These are phyloP conservation scores for Hypsizygus ulmarius DNA, from an alignment of 1,284 basidiomycete species.

Conservation along the genomic window DNA sequence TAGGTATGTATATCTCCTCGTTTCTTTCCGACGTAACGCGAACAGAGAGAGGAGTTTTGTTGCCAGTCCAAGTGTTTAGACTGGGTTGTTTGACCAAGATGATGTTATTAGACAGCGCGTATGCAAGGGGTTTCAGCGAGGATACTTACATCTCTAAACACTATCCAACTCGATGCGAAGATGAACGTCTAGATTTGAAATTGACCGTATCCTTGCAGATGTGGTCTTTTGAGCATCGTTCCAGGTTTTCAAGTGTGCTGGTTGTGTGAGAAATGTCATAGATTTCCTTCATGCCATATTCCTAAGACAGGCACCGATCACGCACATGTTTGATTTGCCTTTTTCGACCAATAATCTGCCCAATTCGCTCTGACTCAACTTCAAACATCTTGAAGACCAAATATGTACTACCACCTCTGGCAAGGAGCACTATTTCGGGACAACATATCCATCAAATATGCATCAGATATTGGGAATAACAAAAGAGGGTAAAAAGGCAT, in stretches of 20 bases:
- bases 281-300: background rate
- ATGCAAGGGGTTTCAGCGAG: background rate
- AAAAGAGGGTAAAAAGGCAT: too few relatives aligned
- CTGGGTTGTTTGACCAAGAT: background rate
- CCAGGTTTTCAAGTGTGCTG: background rate
- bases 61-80: background rate
- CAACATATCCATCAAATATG: too few relatives aligned
- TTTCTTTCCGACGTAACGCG: background rate
- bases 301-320: conserved; percentile 8
- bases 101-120: conserved; percentile 1
- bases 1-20: background rate
- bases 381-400: too few relatives aligned
- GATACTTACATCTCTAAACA: background rate
- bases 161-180: background rate
- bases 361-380: background rate
- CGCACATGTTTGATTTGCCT: background rate
- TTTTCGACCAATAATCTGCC: background rate
- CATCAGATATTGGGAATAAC: too few relatives aligned
- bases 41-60: background rate
- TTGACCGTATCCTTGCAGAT: background rate
- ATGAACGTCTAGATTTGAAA: conserved; percentile 1
- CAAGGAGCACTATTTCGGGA: too few relatives aligned
- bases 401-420: too few relatives aligned
- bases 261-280: conserved; percentile 13
- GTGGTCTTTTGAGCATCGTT: conserved; percentile 7